These are phyloP conservation scores for Phialophora chinensis DNA, from an alignment of 2,329 filamentous ascomycete species.

Conservation along the genomic window DNA sequence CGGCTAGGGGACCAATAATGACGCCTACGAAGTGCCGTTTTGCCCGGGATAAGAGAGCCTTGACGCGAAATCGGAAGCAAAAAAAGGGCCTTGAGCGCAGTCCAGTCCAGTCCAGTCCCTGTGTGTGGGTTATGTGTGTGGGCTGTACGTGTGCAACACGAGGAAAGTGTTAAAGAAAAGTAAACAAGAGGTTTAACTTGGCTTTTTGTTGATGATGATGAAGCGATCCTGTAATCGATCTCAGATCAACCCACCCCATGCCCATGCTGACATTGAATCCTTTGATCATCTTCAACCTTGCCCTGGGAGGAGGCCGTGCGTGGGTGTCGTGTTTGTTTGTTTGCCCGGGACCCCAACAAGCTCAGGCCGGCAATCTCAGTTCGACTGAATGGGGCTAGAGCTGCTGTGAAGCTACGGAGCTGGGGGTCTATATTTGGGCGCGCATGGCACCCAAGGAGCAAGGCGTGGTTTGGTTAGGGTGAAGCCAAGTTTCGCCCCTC, in stretches of 20 bases:
- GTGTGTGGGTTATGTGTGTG: too few relatives aligned
- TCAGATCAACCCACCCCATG: background rate
- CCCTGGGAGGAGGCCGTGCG: background rate
- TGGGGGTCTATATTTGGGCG: constrained; percentile 9
- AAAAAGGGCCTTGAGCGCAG: background rate
- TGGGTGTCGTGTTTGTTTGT: background rate
- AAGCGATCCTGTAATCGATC: constrained; percentile 5
- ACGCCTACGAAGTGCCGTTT: constrained; percentile 5
- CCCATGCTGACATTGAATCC: constrained; percentile 5
- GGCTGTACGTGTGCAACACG: too few relatives aligned
- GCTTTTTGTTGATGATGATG: constrained; percentile 8
- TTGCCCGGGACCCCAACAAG: background rate
- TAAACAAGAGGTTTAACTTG: constrained; percentile 17
- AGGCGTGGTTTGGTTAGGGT: background rate
- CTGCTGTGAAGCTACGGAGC: constrained; percentile 4
- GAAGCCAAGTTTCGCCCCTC: background rate
- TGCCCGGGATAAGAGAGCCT: background rate
- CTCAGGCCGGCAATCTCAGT: constrained; percentile 7
- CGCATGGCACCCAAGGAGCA: background rate
- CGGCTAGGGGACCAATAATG: constrained; percentile 10
- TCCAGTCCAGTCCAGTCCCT: background rate
- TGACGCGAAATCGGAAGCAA: background rate
- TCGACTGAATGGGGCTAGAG: background rate
- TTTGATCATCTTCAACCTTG: background rate
- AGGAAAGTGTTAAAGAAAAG: background rate